phyloP scores from a whole-genome alignment of 1,284 basidiomycete species.

The Apiotrichum mycotoxinovorans region DNA sequence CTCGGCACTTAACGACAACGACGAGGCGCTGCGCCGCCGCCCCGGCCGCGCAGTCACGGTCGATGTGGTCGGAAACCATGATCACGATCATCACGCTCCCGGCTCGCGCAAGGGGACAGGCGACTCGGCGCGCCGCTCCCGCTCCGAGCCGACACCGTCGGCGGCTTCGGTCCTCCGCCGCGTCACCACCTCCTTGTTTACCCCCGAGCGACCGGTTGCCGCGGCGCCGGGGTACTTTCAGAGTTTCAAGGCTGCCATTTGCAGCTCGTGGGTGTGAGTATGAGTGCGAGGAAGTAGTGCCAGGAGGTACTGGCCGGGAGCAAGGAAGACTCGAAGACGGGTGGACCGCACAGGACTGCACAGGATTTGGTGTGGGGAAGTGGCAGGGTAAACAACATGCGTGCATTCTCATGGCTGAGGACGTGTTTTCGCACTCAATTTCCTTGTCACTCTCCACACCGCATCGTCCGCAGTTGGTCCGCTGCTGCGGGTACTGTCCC shows the following conservation, averaged over 20 bases:
- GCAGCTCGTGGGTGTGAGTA: slow-evolving; percentile 47
- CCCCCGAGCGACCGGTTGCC: slow-evolving; percentile 43
- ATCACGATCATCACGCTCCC: not conserved
- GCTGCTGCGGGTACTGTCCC: too few species aligned
- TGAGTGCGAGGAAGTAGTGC: not conserved
- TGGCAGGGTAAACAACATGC: too few species aligned
- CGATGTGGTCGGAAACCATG: not conserved
- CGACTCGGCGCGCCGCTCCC: not conserved
- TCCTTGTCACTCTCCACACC: too few species aligned
- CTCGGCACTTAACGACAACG: not conserved
- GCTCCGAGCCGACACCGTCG: not conserved
- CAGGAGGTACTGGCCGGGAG: too few species aligned
- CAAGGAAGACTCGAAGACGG: not conserved
- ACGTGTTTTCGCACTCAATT: too few species aligned
- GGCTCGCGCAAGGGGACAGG: not conserved
- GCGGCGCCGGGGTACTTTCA: slow-evolving; percentile 45
- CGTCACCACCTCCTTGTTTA: slow-evolving; percentile 47
- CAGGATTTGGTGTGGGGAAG: too few species aligned
- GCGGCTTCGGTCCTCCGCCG: slow-evolving; percentile 21
- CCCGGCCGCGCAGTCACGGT: slow-evolving; percentile 3
- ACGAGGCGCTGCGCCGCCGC: not conserved
- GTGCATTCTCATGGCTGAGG: too few species aligned
- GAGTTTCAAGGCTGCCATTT: slow-evolving; percentile 43
- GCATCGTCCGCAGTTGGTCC: too few species aligned
- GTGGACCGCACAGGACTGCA: not conserved